A percentile compares a stretch with the other conserved stretches of the same genome.
Evolutionary conservation across 2,329 filamentous ascomycete genomes (phyloP).

Genomic region (Bisporella sp.): DNA sequence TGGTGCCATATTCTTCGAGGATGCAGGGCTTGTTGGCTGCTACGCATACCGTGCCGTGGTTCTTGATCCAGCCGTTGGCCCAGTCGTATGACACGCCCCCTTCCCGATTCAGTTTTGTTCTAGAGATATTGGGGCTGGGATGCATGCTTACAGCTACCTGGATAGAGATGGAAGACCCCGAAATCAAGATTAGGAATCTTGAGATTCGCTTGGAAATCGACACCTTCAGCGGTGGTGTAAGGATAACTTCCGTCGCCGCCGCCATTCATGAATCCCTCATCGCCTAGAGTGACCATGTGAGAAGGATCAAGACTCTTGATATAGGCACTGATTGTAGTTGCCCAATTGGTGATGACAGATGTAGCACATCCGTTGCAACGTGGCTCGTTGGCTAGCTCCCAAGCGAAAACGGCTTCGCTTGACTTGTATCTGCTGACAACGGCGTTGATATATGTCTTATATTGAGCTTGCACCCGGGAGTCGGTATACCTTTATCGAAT

Average conservation of each 20-base stretch:
- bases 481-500: slow-evolving; percentile 38
- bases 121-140: too few species aligned
- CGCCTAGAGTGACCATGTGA: slow-evolving; percentile 57
- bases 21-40: slow-evolving; percentile 32
- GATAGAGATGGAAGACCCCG: slow-evolving; percentile 46
- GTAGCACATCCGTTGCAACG: slow-evolving; percentile 53
- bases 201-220: slow-evolving; percentile 41
- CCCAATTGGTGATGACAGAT: slow-evolving; percentile 53
- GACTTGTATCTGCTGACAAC: slow-evolving; percentile 53
- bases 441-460: slow-evolving; percentile 49
- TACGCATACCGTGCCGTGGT: slow-evolving; percentile 34
- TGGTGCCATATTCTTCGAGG: slow-evolving; percentile 32
- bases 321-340: slow-evolving; percentile 47
- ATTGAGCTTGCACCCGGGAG: slow-evolving; percentile 43
- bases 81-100: slow-evolving; percentile 29
- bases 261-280: slow-evolving; percentile 50
- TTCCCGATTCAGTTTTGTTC: too few species aligned
- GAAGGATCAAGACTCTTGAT: slow-evolving; percentile 55
- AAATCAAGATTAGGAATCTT: slow-evolving; percentile 42
- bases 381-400: slow-evolving; percentile 63
- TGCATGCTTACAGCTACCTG: slow-evolving; percentile 29
- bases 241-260: slow-evolving; percentile 36
- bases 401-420: slow-evolving; percentile 55
- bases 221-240: slow-evolving; percentile 33
- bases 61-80: slow-evolving; percentile 39